Conservation (phyloP, 2,329 filamentous ascomycete genomes). For the Lomentospora prolificans region DNA sequence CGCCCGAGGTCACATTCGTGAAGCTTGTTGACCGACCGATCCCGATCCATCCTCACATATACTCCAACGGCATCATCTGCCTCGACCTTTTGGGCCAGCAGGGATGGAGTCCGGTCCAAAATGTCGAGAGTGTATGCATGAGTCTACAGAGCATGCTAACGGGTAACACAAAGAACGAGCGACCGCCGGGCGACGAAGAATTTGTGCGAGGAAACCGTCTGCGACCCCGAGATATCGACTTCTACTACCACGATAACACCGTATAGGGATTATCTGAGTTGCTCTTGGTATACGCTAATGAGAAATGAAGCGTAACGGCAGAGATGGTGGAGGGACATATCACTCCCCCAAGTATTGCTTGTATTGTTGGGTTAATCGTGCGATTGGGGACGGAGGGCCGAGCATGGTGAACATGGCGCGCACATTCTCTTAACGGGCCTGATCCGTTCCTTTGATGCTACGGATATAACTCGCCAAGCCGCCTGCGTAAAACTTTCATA, state of each 20-base stretch:
- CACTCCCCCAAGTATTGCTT: not conserved
- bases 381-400: too few species aligned
- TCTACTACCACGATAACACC: constrained; percentile 85
- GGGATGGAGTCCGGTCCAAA: constrained; percentile 95
- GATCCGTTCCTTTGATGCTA: too few species aligned
- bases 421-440: too few species aligned
- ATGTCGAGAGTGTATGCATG: constrained; percentile 94
- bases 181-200: constrained; percentile 80
- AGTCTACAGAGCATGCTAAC: constrained; percentile 98
- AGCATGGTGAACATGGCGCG: too few species aligned
- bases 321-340: not conserved
- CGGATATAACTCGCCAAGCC: too few species aligned
- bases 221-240: constrained; percentile 80
- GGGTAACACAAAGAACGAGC: constrained; percentile 83
- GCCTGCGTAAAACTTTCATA: too few species aligned
- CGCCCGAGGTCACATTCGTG: constrained; percentile 88
- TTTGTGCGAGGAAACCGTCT: constrained; percentile 75
- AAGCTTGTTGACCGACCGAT: constrained; percentile 56
- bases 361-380: not conserved
- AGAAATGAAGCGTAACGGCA: not conserved
- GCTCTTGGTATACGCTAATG: not conserved
- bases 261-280: constrained; percentile 35
- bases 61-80: constrained; percentile 97
- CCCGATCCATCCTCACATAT: constrained; percentile 94
- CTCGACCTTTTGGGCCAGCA: constrained; percentile 80